Evolutionary conservation across 139 green algal species (phyloP).

Genomic region (Chlorella vulgaris): DNA sequence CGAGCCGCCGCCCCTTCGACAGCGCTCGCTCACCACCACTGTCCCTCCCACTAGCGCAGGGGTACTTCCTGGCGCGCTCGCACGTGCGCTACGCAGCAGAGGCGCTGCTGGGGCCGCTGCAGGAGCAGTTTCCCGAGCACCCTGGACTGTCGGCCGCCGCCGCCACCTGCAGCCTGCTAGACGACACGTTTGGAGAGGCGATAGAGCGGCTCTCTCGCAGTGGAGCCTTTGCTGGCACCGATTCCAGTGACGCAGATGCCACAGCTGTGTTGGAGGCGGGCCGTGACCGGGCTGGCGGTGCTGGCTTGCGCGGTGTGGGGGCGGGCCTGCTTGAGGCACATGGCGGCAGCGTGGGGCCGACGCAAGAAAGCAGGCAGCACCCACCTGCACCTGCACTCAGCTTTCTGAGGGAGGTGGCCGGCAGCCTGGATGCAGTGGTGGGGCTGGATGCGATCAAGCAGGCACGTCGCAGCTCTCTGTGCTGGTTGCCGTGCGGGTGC

Average conservation of each 20-base stretch:
- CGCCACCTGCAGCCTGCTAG: neutral
- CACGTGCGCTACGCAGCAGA: neutral
- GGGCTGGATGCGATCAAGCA: constrained; percentile 45
- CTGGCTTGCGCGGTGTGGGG: neutral
- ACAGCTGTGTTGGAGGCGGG: neutral
- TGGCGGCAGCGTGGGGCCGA: neutral
- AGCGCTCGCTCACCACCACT: too few relatives aligned
- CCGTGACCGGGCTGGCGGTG: neutral
- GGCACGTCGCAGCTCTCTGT: neutral
- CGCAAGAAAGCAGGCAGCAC: neutral
- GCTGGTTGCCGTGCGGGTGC: too few relatives aligned
- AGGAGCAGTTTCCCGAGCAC: neutral
- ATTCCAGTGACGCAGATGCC: neutral
- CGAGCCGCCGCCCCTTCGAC: too few relatives aligned
- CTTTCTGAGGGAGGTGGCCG: constrained; percentile 37
- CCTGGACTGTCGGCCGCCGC: neutral
- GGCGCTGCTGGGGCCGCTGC: constrained; percentile 3
- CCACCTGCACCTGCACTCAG: constrained; percentile 26
- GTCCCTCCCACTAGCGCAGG: neutral
- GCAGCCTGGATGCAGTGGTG: constrained; percentile 54
- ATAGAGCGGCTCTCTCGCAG: neutral
- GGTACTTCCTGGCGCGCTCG: constrained; percentile 20
- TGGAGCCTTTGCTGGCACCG: neutral
- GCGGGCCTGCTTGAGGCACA: neutral
- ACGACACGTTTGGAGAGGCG: neutral